Evolutionary conservation across 2,329 filamentous ascomycete species (phyloP), one percentile per base, ranked within the genome.

Genomic region (Blastomyces gilchristii): DNA sequence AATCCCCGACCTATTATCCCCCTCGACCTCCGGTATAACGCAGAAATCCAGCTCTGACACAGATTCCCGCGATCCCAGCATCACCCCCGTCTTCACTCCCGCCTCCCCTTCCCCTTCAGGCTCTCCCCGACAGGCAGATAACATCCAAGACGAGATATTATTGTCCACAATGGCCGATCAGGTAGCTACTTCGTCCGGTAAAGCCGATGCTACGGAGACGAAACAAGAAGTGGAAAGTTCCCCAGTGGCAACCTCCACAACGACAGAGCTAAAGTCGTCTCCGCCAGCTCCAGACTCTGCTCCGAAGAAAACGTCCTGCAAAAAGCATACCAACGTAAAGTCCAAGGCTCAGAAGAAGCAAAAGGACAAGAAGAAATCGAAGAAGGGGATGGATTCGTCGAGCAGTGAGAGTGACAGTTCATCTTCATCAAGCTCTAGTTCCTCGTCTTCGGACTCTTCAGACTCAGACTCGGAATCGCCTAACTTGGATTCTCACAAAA

Each of bases 171-270:
- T 75, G 73, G 68, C 71, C 39, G 72, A 74, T 50, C 65, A 70
- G n/a, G 65, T 67, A n/a, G 65, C 61, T 45, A 60, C 62, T 34
- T 49, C 65, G 5, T 58, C 68, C 39, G 62, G 65, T 16, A 64
- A 68, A 43, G 66, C 64, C 16, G 65, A 68, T 43, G 49, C 63
- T 1, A 59, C 67, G 18, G 71, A 73, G 39, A 69, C 68, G 41
- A 75, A 74, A 57, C 70, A 70, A 50, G 73, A 76, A 53, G 68
- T 69, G 39, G 68, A 72, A 22, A 69, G 54, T 57, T 45, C 67
- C 9, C 63, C 62, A 12, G 71, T 74, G n/a, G 69, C 70, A 14
- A 69, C 69, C 57, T 52, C 69, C 25, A 66, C 66, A 41, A 72
- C 71, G 59, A 62, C 69, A 16, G 69, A 72, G 14, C 52, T 65